phyloP scores from a whole-genome alignment of 371 early-diverging fungal genomes.

The Saksenaea oblongispora region DNA sequence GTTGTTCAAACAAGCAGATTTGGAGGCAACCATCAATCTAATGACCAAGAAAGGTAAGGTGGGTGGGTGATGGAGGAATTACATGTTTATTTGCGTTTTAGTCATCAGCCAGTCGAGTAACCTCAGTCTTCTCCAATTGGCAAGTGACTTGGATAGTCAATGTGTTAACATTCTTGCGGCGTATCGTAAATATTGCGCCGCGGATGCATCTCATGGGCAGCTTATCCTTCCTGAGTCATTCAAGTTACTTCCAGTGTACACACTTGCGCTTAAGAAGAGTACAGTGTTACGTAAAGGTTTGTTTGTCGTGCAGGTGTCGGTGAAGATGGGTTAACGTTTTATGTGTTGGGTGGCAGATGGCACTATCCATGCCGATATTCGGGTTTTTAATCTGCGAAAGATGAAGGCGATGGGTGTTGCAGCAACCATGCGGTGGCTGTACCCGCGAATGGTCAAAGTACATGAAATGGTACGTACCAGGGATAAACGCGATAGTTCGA shows the following conservation, averaged over 20 bases:
- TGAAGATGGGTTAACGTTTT: background rate
- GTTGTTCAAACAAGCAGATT: conserved; percentile 89
- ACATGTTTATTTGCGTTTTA: background rate
- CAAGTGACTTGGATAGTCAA: conserved; percentile 14
- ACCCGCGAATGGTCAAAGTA: conserved; percentile 76
- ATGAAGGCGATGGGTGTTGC: conserved; percentile 73
- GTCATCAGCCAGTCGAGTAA: background rate
- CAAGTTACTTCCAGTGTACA: conserved; percentile 92
- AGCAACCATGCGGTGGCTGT: conserved; percentile 73
- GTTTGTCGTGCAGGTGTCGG: conserved; percentile 1
- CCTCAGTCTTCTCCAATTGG: conserved; percentile 21
- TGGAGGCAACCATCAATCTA: conserved; percentile 89
- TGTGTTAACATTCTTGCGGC: conserved; percentile 90
- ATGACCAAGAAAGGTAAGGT: conserved; percentile 71
- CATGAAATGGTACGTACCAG: conserved; percentile 18
- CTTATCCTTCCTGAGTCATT: conserved; percentile 95
- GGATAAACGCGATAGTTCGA: no score
- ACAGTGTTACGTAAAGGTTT: conserved; percentile 70
- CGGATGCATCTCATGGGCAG: conserved; percentile 89
- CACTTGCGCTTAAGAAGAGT: conserved; percentile 68
- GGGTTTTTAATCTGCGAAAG: conserved; percentile 77
- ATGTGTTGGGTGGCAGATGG: conserved; percentile 29
- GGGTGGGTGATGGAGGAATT: conserved; percentile 18
- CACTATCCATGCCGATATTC: conserved; percentile 68
- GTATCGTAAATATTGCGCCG: conserved; percentile 92